Evolutionary conservation across 2,329 filamentous ascomycete genomes (phyloP), one percentile per base, ranked within the genome.

Genomic region (Fusarium stilboides): DNA sequence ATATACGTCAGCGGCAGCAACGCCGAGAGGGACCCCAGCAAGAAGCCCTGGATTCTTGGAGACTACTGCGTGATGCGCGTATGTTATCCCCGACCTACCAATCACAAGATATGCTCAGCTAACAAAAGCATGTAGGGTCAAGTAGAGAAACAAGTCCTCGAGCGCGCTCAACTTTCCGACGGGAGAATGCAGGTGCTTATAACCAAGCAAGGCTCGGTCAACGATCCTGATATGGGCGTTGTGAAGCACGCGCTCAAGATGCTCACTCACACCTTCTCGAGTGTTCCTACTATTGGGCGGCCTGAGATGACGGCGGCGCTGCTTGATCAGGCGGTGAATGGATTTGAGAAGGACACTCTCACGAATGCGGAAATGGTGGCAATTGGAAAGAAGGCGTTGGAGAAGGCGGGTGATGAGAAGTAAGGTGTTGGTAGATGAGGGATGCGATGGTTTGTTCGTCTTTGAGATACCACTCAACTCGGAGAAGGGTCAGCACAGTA

Each of bases 21-120:
- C 1, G 78, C 79, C 4, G 80, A 82, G 65, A 79, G 84, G 2
- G 85, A 88, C 46, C 82, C 77, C 20, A 79, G 70, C 14, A 82
- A 85, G 72, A 83, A 75, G 52, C 81, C 79, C 2, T 71, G 63
- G 61, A 68, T 80, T 9, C 68, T 80, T 28, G 70, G 69, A 1
- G 76, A 85, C 40, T 87, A 87, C 57, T 65, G 51, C 9, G 57
- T 82, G 12, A 80, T 87, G 80, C 74, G 86, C n/a, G 86, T 86
- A 75, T 66, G 80, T 72, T n/a, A 6, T 33, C 15, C 15, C 42
- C 7, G 14, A 3, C 14, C 2, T 3, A n/a, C 14, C 3, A 2
- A n/a, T 4, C 13, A 2, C 4, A 1, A 5, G 5, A 19, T 12
- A 5, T 19, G 28, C 36, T 6, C 62, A 46, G 37, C 42, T 46